These are phyloP conservation scores for Leccinum griseonigrum DNA, from an alignment of 1,284 basidiomycete species.

Conservation along the genomic window DNA sequence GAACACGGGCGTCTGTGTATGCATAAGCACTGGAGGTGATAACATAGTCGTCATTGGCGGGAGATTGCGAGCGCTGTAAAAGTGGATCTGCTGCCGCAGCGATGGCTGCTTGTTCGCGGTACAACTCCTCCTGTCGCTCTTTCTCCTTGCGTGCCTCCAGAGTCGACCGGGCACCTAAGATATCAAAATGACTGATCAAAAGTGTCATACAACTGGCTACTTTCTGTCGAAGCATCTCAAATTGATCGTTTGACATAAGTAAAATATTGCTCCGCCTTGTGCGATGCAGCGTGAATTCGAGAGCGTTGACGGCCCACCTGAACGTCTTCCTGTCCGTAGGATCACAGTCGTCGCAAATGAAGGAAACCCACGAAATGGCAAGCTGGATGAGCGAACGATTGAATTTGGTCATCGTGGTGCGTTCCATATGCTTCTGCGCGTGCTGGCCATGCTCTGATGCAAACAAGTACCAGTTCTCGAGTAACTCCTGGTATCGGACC, in stretches of 20 bases:
- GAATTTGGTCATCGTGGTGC: constrained; percentile 68
- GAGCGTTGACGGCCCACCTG: constrained; percentile 96
- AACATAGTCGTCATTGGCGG: constrained; percentile 37
- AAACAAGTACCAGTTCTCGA: constrained; percentile 96
- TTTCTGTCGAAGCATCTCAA: constrained; percentile 85
- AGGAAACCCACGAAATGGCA: constrained; percentile 96
- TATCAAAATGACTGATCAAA: constrained; percentile 96
- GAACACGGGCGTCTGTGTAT: constrained; percentile 63
- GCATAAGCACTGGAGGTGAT: constrained; percentile 37
- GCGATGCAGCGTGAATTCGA: constrained; percentile 91
- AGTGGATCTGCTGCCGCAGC: constrained; percentile 50
- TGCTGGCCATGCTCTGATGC: constrained; percentile 94
- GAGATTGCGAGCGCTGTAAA: constrained; percentile 35
- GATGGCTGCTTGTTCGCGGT: constrained; percentile 59
- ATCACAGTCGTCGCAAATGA: constrained; percentile 98
- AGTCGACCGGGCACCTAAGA: constrained; percentile 88
- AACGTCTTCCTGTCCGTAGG: constrained; percentile 96
- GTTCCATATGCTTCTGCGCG: constrained; percentile 86
- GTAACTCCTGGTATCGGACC: constrained; percentile 77
- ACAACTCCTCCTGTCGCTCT: constrained; percentile 74
- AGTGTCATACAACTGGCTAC: constrained; percentile 97
- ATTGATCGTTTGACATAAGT: constrained; percentile 85
- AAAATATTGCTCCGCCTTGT: constrained; percentile 93
- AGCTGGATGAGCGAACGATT: constrained; percentile 82
- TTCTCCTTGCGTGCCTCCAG: constrained; percentile 89